Evolutionary conservation across 148 eudicot genomes (phyloP).

Genomic region (Dysphania ambrosioides): DNA sequence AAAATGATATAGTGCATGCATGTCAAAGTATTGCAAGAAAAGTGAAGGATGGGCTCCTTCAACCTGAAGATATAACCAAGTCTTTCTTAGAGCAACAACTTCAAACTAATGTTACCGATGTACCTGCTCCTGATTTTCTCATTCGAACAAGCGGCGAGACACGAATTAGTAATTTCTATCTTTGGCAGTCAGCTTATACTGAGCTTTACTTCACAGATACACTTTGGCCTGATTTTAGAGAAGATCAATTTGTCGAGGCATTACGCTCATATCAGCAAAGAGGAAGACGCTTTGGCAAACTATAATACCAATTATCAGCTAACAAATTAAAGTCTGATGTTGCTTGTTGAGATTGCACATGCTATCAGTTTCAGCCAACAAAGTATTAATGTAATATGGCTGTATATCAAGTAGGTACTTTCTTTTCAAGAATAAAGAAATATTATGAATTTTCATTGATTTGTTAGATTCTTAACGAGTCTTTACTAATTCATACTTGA

Average conservation of each 20-base stretch:
- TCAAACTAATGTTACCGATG: slow-evolving; percentile 25
- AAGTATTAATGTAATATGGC: no score
- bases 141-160: slow-evolving; percentile 42
- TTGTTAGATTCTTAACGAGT: no score
- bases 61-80: slow-evolving; percentile 29
- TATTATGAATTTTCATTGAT: no score
- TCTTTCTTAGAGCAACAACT: slow-evolving; percentile 35
- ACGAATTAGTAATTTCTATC: slow-evolving; percentile 37
- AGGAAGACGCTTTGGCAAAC: slow-evolving; percentile 34
- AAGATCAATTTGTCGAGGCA: slow-evolving; percentile 32
- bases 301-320: neutral
- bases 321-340: no score
- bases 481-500: no score
- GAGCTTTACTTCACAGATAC: slow-evolving; percentile 32
- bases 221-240: slow-evolving; percentile 36
- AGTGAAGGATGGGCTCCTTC: slow-evolving; percentile 33
- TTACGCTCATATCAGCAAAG: slow-evolving; percentile 34
- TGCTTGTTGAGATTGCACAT: neutral
- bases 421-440: neutral
- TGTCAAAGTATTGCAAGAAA: slow-evolving; percentile 33
- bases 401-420: neutral
- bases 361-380: no score
- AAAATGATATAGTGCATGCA: slow-evolving; percentile 39
- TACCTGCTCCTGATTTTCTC: slow-evolving; percentile 39
- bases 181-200: slow-evolving; percentile 46